phyloP scores from a whole-genome alignment of 2,329 filamentous ascomycete genomes.

The Alternaria burnsii region DNA sequence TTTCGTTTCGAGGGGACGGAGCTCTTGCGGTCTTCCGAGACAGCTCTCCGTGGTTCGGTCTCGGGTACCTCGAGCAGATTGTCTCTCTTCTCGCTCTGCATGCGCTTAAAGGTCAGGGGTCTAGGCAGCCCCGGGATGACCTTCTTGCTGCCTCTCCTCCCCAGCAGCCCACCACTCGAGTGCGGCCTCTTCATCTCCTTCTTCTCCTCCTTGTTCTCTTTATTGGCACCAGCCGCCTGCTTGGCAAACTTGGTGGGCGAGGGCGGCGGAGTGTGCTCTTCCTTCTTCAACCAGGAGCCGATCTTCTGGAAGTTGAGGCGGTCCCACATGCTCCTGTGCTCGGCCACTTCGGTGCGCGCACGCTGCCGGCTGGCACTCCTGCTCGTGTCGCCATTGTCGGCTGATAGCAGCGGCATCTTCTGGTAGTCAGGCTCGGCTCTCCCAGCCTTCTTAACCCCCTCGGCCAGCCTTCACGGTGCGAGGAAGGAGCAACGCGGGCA shows the following conservation, averaged over 20 bases:
- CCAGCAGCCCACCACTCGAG: conserved; percentile 43
- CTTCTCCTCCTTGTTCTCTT: conserved; percentile 9
- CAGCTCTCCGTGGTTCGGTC: conserved; percentile 73
- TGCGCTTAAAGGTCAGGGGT: conserved; percentile 80
- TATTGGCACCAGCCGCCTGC: conserved; percentile 22
- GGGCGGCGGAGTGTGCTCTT: conserved; percentile 45
- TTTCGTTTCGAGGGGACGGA: conserved; percentile 64
- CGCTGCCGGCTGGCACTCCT: conserved; percentile 44
- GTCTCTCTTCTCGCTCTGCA: conserved; percentile 80
- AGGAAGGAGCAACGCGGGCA: neutral
- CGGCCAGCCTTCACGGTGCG: conserved; percentile 13
- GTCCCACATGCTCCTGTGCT: conserved; percentile 49
- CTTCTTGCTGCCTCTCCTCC: conserved; percentile 55
- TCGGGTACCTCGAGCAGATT: conserved; percentile 73
- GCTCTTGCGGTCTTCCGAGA: conserved; percentile 74
- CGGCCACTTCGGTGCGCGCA: conserved; percentile 44
- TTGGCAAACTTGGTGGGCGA: conserved; percentile 19
- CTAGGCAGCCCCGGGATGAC: conserved; percentile 83
- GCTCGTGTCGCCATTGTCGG: conserved; percentile 40
- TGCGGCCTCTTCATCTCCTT: conserved; percentile 48
- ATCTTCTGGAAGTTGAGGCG: conserved; percentile 51
- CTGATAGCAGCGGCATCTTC: conserved; percentile 41
- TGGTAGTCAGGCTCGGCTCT: conserved; percentile 21
- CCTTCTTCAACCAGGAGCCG: conserved; percentile 52
- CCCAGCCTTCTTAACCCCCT: conserved; percentile 10